Evolutionary conservation across 495 filamentous ascomycete species (phyloP).

Genomic region (Penicillium antarcticum): DNA sequence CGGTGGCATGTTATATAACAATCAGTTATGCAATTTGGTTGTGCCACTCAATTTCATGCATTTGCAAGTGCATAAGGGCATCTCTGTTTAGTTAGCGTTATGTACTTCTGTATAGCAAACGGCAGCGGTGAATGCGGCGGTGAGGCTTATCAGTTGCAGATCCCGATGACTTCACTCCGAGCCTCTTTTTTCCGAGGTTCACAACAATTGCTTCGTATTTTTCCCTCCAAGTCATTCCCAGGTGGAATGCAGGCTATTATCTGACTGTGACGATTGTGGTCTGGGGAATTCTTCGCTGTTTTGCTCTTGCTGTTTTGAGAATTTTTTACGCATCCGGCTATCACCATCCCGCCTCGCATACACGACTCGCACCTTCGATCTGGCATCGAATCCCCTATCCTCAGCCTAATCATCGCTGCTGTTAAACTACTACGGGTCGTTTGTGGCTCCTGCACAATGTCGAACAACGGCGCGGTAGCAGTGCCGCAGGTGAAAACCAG

Average conservation of each 20-base stretch:
- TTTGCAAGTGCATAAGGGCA: too few relatives aligned
- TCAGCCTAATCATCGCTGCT: background rate
- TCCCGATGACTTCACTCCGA: slow-evolving; percentile 17
- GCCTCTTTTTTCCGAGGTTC: background rate
- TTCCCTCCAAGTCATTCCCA: background rate
- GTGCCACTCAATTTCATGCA: too few relatives aligned
- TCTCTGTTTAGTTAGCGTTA: background rate
- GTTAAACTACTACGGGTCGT: background rate
- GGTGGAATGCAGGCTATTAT: slow-evolving; percentile 6
- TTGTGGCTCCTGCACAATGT: slow-evolving; percentile 22
- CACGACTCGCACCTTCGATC: slow-evolving; percentile 8
- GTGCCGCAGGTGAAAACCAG: slow-evolving; percentile 32
- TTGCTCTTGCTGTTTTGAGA: too few relatives aligned
- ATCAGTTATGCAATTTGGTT: too few relatives aligned
- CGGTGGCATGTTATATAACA: too few relatives aligned
- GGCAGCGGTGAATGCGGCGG: background rate
- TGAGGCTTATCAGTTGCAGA: slow-evolving; percentile 14
- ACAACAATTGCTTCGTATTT: background rate
- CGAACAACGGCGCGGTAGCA: slow-evolving; percentile 32
- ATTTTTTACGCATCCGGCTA: slow-evolving; percentile 11
- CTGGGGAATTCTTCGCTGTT: background rate
- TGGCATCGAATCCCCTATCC: slow-evolving; percentile 9
- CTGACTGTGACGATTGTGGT: slow-evolving; percentile 3
- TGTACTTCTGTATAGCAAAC: too few relatives aligned
- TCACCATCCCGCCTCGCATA: slow-evolving; percentile 5